Conservation (phyloP, 345 rosid species). For the Geranium brycei region DNA sequence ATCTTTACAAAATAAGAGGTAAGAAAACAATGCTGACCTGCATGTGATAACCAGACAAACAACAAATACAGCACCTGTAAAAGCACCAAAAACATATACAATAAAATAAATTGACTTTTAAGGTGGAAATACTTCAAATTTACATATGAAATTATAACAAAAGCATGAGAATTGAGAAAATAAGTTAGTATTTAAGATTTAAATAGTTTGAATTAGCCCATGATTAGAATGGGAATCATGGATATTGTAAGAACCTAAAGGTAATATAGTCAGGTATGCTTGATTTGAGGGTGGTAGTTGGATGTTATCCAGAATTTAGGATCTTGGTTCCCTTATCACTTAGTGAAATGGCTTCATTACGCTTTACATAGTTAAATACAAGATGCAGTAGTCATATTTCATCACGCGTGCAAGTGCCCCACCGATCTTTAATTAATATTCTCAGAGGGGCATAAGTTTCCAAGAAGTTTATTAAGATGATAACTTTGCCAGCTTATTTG, state of each 20-base stretch:
- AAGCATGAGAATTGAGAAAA: not conserved
- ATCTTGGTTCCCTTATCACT: not conserved
- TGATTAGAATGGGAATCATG: not conserved
- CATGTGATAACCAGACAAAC: conserved; percentile 84
- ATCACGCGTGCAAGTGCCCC: not conserved
- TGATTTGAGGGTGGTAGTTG: not conserved
- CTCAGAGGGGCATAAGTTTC: not conserved
- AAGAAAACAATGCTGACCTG: conserved; percentile 40
- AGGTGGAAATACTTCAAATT: conserved; percentile 1
- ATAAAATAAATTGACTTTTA: conserved; percentile 1
- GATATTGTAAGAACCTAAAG: not conserved
- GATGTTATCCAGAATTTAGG: not conserved
- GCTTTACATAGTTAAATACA: not conserved
- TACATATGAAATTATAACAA: not conserved
- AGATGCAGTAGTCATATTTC: not conserved
- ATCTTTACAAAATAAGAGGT: not conserved
- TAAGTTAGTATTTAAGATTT: not conserved
- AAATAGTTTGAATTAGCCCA: too few relatives aligned
- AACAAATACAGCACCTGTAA: conserved; percentile 74
- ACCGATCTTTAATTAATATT: not conserved
- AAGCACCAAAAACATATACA: conserved; percentile 7
- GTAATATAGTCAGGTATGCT: not conserved
- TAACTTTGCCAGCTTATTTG: too few relatives aligned
- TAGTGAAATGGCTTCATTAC: not conserved
- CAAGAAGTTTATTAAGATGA: not conserved